Percentiles rank a stretch among this genome's conserved stretches.
Conservation (phyloP, 176 grass and related monocot genomes). For the Rhynchospora tenuis region DNA sequence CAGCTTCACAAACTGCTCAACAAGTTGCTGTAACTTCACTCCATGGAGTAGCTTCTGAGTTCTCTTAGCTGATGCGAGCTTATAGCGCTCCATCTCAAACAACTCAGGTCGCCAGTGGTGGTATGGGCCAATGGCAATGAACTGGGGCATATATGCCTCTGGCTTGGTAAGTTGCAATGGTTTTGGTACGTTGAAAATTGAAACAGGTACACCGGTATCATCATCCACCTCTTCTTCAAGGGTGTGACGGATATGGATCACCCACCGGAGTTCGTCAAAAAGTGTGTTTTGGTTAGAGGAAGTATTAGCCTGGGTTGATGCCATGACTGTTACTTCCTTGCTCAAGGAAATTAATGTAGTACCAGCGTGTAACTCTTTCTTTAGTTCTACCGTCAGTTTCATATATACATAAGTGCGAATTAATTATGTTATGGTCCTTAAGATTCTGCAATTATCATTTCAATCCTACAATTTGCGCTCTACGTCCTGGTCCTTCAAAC, state of each 20-base stretch:
- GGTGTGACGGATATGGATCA: conserved; percentile 53
- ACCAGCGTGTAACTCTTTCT: background rate
- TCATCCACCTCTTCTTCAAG: conserved; percentile 52
- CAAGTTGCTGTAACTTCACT: conserved; percentile 39
- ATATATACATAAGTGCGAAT: background rate
- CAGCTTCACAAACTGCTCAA: conserved; percentile 40
- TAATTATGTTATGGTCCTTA: background rate
- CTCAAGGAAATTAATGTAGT: background rate
- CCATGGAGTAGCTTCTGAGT: conserved; percentile 47
- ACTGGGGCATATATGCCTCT: conserved; percentile 65
- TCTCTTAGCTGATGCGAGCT: conserved; percentile 58
- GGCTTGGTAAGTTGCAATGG: conserved; percentile 48
- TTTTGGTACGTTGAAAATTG: conserved; percentile 72
- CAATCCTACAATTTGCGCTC: background rate
- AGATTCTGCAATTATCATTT: background rate
- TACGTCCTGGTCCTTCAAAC: background rate
- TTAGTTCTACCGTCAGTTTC: background rate
- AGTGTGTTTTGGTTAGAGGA: conserved; percentile 11
- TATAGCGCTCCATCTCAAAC: conserved; percentile 89
- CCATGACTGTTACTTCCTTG: conserved; percentile 4
- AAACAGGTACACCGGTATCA: conserved; percentile 52
- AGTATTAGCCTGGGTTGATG: conserved; percentile 6
- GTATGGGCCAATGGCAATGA: conserved; percentile 70
- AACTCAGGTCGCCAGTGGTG: conserved; percentile 77
- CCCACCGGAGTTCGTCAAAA: conserved; percentile 76